Conservation (phyloP, 192 early-diverging fungal species). For the Entomortierella parvispora region DNA sequence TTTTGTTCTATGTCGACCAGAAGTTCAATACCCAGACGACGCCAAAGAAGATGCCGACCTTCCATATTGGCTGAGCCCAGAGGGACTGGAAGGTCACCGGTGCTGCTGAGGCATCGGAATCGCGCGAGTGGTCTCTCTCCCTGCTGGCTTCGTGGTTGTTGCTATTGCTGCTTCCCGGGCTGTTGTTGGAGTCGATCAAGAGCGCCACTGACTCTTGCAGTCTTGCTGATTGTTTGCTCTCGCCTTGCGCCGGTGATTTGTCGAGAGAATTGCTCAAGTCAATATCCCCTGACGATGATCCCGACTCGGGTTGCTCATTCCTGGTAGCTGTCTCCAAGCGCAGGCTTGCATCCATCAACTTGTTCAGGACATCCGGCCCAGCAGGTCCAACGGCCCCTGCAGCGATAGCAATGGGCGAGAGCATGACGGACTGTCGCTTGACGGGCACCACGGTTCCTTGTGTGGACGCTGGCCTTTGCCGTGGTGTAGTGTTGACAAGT, state of each 20-base stretch:
- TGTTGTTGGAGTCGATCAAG: not conserved
- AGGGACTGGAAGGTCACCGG: conserved; percentile 10
- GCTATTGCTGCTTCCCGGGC: not conserved
- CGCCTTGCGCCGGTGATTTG: no score
- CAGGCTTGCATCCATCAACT: conserved; percentile 30
- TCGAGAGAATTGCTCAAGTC: not conserved
- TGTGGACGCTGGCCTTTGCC: not conserved
- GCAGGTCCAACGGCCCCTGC: conserved; percentile 18
- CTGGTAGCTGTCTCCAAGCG: not conserved
- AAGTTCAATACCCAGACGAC: conserved; percentile 28
- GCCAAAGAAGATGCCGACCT: conserved; percentile 20
- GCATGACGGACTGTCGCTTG: conserved; percentile 17
- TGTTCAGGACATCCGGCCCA: conserved; percentile 25
- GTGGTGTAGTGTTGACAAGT: not conserved
- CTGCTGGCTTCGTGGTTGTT: conserved; percentile 3
- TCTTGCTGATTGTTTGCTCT: not conserved
- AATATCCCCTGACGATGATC: not conserved
- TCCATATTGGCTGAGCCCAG: conserved; percentile 27
- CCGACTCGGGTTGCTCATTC: not conserved
- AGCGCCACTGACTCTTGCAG: not conserved
- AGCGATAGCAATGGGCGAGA: conserved; percentile 24
- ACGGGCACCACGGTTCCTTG: not conserved
- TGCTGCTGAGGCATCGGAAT: conserved; percentile 5
- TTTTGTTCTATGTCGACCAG: conserved; percentile 10
- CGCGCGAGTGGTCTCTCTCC: not conserved